Evolutionary conservation across 2,329 filamentous ascomycete species (phyloP).

Genomic region (Lecanicillium sp.): DNA sequence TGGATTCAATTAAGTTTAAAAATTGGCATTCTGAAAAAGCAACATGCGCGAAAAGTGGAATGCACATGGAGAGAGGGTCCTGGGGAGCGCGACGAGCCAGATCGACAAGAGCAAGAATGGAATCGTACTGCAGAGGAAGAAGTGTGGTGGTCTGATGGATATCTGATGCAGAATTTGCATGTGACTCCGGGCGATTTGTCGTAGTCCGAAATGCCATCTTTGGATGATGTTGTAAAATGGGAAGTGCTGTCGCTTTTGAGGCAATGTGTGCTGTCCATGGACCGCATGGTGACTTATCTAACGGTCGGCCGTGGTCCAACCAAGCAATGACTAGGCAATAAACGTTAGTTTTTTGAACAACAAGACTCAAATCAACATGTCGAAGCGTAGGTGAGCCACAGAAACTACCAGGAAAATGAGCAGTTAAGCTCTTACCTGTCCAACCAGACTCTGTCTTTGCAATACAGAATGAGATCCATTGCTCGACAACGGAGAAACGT

Average conservation of each 20-base stretch:
- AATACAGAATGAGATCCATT: constrained; percentile 10
- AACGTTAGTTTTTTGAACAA: background rate
- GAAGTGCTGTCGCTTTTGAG: constrained; percentile 4
- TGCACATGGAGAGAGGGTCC: constrained; percentile 10
- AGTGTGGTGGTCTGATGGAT: constrained; percentile 2
- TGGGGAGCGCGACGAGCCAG: constrained; percentile 6
- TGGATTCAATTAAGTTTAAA: constrained; percentile 9
- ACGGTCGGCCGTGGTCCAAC: constrained; percentile 9
- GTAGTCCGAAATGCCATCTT: constrained; percentile 8
- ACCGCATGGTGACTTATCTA: constrained; percentile 9
- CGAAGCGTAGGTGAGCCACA: too few relatives aligned
- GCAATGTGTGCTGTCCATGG: constrained; percentile 8
- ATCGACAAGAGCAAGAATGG: constrained; percentile 5
- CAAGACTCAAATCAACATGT: too few relatives aligned
- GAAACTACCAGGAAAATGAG: background rate
- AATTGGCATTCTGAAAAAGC: constrained; percentile 10
- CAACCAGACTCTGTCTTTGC: constrained; percentile 3
- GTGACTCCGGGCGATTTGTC: constrained; percentile 1
- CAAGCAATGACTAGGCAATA: constrained; percentile 6
- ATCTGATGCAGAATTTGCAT: background rate
- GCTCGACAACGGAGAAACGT: constrained; percentile 9
- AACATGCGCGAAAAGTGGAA: constrained; percentile 8
- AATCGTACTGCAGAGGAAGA: constrained; percentile 8
- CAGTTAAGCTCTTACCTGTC: constrained; percentile 4
- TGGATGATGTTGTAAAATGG: constrained; percentile 8